Conservation (phyloP, 495 filamentous ascomycete species). For the Trichocladium uniseriatum region DNA sequence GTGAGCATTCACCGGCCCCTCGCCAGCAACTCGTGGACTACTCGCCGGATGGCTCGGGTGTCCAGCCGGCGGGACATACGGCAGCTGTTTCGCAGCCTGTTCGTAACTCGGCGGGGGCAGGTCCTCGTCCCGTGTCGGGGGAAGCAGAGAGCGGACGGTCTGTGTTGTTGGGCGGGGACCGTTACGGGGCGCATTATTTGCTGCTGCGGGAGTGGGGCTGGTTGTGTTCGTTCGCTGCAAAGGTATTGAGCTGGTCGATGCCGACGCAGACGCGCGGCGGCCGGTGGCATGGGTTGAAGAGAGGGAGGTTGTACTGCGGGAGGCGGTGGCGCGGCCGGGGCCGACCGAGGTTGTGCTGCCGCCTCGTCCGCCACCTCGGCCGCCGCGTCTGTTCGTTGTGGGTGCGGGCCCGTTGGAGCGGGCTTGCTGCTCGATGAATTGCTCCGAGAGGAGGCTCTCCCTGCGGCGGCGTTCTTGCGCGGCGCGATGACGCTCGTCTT, state of each 20-base stretch:
- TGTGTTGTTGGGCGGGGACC: conserved; percentile 22
- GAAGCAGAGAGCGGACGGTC: conserved; percentile 37
- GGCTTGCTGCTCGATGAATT: conserved; percentile 49
- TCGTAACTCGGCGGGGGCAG: conserved; percentile 75
- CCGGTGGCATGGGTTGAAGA: background rate
- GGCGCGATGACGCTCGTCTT: conserved; percentile 54
- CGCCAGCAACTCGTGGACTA: no score
- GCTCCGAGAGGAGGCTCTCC: conserved; percentile 43
- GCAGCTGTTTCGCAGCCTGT: conserved; percentile 56
- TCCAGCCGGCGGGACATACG: conserved; percentile 53
- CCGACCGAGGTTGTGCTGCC: background rate
- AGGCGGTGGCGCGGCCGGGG: background rate
- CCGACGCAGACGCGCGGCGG: no score
- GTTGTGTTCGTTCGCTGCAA: no score
- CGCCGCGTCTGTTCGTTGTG: conserved; percentile 3
- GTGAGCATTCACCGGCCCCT: no score
- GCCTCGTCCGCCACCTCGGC: background rate
- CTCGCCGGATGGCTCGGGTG: conserved; percentile 48
- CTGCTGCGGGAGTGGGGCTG: background rate
- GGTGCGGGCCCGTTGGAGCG: conserved; percentile 10
- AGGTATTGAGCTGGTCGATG: no score
- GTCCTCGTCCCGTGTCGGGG: conserved; percentile 40
- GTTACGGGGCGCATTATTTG: background rate
- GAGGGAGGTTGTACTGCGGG: conserved; percentile 15
- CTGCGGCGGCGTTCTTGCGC: conserved; percentile 40